Conservation (phyloP, 495 filamentous ascomycete genomes). For the Hypoxylon fuscum region DNA sequence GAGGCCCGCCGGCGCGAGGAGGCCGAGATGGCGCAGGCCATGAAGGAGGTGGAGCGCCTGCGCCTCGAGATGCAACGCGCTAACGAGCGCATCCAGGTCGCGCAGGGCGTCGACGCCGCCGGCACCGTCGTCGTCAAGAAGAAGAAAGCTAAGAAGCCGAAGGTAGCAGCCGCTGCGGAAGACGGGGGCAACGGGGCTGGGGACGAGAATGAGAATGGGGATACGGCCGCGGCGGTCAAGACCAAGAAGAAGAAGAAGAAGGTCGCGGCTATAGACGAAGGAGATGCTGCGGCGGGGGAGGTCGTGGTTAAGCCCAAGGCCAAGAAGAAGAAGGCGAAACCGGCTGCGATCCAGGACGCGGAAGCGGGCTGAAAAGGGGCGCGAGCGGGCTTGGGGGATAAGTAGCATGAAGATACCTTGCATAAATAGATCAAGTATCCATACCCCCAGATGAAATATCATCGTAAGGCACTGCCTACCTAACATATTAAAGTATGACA, state of each 20-base stretch:
- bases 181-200: slow-evolving; percentile 38
- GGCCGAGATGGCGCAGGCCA: slow-evolving; percentile 81
- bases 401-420: background rate
- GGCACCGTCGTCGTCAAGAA: slow-evolving; percentile 79
- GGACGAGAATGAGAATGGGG: slow-evolving; percentile 22
- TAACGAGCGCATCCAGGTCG: slow-evolving; percentile 79
- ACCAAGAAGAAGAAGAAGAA: slow-evolving; percentile 62
- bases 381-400: background rate
- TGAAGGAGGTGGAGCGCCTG: slow-evolving; percentile 84
- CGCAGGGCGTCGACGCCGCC: slow-evolving; percentile 73
- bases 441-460: too few relatives aligned
- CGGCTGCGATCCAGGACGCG: slow-evolving; percentile 32
- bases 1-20: slow-evolving; percentile 72
- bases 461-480: too few relatives aligned
- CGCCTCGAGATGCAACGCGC: slow-evolving; percentile 91
- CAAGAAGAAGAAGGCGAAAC: slow-evolving; percentile 56
- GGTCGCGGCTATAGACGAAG: slow-evolving; percentile 34
- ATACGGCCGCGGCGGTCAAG: slow-evolving; percentile 23
- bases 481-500: too few relatives aligned
- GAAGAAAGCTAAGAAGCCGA: slow-evolving; percentile 63
- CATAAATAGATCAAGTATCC: too few relatives aligned
- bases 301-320: slow-evolving; percentile 38
- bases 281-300: slow-evolving; percentile 23
- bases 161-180: slow-evolving; percentile 66
- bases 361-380: background rate